A percentile compares a stretch with the other conserved stretches of the same genome.
Evolutionary conservation across 1,139 yeast species (phyloP).

Genomic region (Trichomonascaceae sp.): DNA sequence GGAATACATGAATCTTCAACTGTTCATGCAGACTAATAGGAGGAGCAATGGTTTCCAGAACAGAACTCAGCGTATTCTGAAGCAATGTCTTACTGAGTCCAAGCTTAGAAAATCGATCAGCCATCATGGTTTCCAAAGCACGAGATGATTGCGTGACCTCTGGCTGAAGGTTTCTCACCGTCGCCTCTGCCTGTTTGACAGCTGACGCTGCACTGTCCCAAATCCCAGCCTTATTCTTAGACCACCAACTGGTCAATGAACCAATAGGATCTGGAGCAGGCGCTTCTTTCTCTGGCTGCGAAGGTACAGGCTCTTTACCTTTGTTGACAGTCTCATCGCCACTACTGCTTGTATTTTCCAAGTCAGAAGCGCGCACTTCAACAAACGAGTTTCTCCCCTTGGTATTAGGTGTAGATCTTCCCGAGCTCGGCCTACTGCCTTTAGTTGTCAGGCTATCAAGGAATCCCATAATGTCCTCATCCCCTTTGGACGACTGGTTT

Average conservation of each 20-base stretch:
- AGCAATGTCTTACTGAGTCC: constrained; percentile 19
- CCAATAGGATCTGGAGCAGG: constrained; percentile 14
- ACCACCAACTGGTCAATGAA: constrained; percentile 48
- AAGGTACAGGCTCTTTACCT: neutral
- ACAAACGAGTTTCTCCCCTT: neutral
- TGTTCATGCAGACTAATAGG: constrained; percentile 60
- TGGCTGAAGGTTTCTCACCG: constrained; percentile 34
- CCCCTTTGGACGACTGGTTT: constrained; percentile 29
- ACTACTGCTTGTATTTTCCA: neutral
- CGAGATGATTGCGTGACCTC: constrained; percentile 21
- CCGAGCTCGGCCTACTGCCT: constrained; percentile 19
- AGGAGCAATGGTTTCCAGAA: constrained; percentile 50
- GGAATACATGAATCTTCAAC: constrained; percentile 71
- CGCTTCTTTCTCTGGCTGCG: neutral
- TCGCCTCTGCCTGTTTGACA: constrained; percentile 48
- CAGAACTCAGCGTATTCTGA: constrained; percentile 41
- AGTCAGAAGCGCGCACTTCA: constrained; percentile 2
- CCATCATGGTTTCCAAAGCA: constrained; percentile 23
- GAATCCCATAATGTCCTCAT: constrained; percentile 77
- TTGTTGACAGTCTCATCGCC: neutral
- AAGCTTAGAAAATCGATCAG: constrained; percentile 21
- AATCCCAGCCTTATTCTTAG: constrained; percentile 33
- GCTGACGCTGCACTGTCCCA: constrained; percentile 64
- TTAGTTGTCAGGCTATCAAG: constrained; percentile 60
- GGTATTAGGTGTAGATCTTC: constrained; percentile 20